phyloP scores from a whole-genome alignment of 345 rosid species.

The Salix udensis region DNA sequence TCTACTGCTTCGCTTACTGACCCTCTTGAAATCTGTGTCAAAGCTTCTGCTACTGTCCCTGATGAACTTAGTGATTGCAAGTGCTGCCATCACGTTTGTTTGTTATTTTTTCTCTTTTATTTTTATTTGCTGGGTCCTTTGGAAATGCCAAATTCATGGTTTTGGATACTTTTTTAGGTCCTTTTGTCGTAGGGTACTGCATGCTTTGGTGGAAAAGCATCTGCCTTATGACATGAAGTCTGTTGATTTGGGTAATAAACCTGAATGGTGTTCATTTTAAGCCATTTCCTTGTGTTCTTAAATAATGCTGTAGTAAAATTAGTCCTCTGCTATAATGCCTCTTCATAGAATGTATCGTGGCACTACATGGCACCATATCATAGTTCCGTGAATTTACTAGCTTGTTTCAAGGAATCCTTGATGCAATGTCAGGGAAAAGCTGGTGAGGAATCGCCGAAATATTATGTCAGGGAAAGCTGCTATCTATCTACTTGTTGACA shows the following conservation, averaged over 20 bases:
- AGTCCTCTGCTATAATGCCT: not conserved
- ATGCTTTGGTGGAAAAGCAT: conserved; percentile 88
- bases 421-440: not conserved
- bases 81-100: too few species aligned
- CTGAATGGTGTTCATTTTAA: conserved; percentile 63
- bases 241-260: conserved; percentile 77
- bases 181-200: conserved; percentile 84
- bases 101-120: too few species aligned
- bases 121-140: too few species aligned
- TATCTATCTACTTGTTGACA: too few species aligned
- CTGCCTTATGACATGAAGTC: conserved; percentile 79
- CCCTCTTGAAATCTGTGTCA: too few species aligned
- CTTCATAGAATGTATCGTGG: not conserved
- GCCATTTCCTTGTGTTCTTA: not conserved
- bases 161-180: conserved; percentile 40
- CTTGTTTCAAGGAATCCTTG: not conserved
- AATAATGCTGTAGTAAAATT: not conserved
- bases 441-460: not conserved
- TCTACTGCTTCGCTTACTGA: too few species aligned
- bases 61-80: too few species aligned
- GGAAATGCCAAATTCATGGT: too few species aligned
- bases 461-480: not conserved
- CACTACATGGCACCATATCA: not conserved
- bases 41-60: too few species aligned
- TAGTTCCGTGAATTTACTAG: not conserved